Evolutionary conservation across 768 basidiomycete species (phyloP), one percentile per base, ranked within the genome.

Genomic region (Pleurotus ostreatus): DNA sequence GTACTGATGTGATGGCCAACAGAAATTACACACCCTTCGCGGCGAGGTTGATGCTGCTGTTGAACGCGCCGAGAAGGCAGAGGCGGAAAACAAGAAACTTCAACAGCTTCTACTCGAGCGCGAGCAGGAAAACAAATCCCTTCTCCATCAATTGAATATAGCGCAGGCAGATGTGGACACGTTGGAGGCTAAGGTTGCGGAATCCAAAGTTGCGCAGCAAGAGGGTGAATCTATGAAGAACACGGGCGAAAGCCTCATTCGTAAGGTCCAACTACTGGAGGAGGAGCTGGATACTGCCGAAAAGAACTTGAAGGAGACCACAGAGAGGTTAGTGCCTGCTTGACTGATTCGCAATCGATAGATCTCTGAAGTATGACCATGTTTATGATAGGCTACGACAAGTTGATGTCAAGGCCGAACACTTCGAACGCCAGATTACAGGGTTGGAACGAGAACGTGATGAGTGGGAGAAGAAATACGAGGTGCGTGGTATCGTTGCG

Each of bases 321-420:
- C 90, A 26, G 97, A 98, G 74, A 96, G 94, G 96, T 97, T 68
- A 65, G 92, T 83, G 46, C 34, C 18, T 44, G 23, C 5, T 18
- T 39, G 41, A 16, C 49, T 39, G 41, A 16, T 47, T 39, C 26
- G 22, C 37, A 8, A 23, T 57, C 11, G 40, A 25, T 9, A 37
- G 13, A 34, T 57, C 49, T 20, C 30, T 3, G 41, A 30, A 4
- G 25, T 49, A 51, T 38, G 26, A 52, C 55, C 56, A 55, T 57
- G 56, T 58, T 60, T 64, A 59, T 53, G 57, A 43, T 63, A 98
- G 96, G 72, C 80, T 99, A 64, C 81, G 96, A 60, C 92, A 96
- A 67, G 94, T 96, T 56, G 97, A 99, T 68, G 89, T 98, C 73
- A 99, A 98, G 77, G 96, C 96, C 8, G 97, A 99, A 71, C 94